Evolutionary conservation across 306 rosid species (phyloP).

Genomic region (Trifolium pratense): DNA sequence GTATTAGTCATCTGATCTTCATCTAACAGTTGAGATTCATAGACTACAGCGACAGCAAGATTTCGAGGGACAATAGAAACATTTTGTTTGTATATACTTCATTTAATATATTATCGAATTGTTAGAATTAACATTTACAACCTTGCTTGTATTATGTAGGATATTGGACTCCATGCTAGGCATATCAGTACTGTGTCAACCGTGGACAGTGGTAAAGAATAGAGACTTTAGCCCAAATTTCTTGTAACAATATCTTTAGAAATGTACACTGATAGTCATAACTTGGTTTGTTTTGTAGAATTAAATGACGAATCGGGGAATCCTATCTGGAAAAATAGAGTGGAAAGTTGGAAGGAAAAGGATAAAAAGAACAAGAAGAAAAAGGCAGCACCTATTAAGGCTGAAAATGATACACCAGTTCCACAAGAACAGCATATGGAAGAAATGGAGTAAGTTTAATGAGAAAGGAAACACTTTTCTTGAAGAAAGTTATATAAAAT

Average conservation of each 20-base stretch:
- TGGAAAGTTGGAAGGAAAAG: slow-evolving; percentile 99
- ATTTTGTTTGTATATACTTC: not conserved
- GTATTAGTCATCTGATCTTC: not conserved
- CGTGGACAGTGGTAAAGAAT: slow-evolving; percentile 77
- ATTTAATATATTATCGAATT: not conserved
- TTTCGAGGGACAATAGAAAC: not conserved
- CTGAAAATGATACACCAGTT: slow-evolving; percentile 58
- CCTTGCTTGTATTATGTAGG: slow-evolving; percentile 53
- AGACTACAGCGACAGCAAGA: not conserved
- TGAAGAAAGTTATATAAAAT: not conserved
- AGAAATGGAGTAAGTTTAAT: slow-evolving; percentile 66
- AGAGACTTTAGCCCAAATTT: slow-evolving; percentile 28
- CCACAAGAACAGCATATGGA: slow-evolving; percentile 88
- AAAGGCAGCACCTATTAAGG: slow-evolving; percentile 53
- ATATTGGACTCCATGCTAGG: slow-evolving; percentile 90
- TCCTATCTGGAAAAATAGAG: slow-evolving; percentile 99
- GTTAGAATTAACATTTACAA: slow-evolving; percentile 25
- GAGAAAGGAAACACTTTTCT: slow-evolving; percentile 4
- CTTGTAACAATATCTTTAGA: slow-evolving; percentile 25
- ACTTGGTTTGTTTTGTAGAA: slow-evolving; percentile 61
- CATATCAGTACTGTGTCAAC: slow-evolving; percentile 90
- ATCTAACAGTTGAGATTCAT: not conserved
- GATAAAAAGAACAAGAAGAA: slow-evolving; percentile 93
- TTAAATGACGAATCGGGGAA: slow-evolving; percentile 82
- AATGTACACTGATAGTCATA: slow-evolving; percentile 20